A percentile compares a stretch with the other conserved stretches of the same genome.
phyloP scores from a whole-genome alignment of 164 flowering plant species.

The Brasenia schreberi region DNA sequence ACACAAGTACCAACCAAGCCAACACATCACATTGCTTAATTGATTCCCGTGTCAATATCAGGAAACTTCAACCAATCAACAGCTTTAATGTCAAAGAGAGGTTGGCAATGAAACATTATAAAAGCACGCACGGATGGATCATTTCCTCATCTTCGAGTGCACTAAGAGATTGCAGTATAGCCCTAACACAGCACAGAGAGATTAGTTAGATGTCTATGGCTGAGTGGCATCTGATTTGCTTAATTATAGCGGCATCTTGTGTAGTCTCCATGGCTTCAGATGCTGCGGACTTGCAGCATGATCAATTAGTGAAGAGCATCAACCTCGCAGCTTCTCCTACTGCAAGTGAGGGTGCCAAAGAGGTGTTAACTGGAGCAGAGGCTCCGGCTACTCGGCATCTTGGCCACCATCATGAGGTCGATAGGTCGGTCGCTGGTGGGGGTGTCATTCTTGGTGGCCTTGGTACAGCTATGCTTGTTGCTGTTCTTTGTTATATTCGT shows the following conservation, averaged over 20 bases:
- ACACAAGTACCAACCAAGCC: background rate
- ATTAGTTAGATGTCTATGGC: background rate
- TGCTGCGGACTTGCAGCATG: background rate
- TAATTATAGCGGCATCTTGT: background rate
- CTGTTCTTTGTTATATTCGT: slow-evolving; percentile 17
- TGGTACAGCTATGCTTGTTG: slow-evolving; percentile 13
- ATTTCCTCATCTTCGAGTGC: background rate
- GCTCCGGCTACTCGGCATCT: slow-evolving; percentile 1
- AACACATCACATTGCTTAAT: background rate
- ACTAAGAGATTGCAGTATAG: background rate
- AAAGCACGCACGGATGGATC: background rate
- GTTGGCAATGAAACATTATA: background rate
- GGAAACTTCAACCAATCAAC: background rate
- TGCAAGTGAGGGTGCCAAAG: background rate
- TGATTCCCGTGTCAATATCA: no score
- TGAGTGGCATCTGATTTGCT: background rate
- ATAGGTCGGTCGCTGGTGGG: slow-evolving; percentile 13
- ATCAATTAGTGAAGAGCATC: background rate
- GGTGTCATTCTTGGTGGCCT: slow-evolving; percentile 23
- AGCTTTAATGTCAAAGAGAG: background rate
- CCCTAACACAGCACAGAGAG: background rate
- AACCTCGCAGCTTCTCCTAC: background rate
- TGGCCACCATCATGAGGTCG: slow-evolving; percentile 8
- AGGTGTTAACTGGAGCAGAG: background rate
- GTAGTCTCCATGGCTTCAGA: background rate